Conservation (phyloP, 2,329 filamentous ascomycete genomes). For the Metarhizium humberi region DNA sequence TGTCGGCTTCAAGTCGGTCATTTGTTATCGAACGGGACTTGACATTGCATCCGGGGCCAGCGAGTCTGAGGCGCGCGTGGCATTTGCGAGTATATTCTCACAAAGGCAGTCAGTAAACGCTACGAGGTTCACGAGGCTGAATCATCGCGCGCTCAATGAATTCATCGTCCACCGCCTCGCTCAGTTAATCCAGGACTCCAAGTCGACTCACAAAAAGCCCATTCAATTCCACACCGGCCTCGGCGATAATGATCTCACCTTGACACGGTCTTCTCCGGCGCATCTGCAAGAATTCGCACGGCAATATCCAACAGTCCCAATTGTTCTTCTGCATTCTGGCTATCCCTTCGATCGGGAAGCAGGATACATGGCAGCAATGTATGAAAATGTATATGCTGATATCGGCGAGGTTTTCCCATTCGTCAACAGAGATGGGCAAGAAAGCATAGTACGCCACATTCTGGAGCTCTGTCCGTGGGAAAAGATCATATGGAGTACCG, state of each 20-base stretch:
- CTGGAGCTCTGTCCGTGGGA: slow-evolving; percentile 66
- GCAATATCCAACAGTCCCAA: slow-evolving; percentile 57
- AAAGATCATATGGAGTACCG: slow-evolving; percentile 73
- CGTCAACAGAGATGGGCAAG: slow-evolving; percentile 67
- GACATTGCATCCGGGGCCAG: slow-evolving; percentile 41
- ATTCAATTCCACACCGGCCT: slow-evolving; percentile 79
- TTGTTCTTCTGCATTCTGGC: slow-evolving; percentile 70
- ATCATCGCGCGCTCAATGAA: slow-evolving; percentile 58
- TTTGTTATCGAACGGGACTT: slow-evolving; percentile 73
- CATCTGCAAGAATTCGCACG: slow-evolving; percentile 67
- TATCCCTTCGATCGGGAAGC: slow-evolving; percentile 75
- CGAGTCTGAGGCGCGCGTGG: slow-evolving; percentile 29
- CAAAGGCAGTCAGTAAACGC: slow-evolving; percentile 6
- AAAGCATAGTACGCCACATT: slow-evolving; percentile 58
- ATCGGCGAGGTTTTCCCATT: slow-evolving; percentile 77
- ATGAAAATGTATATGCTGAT: slow-evolving; percentile 73
- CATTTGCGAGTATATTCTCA: slow-evolving; percentile 28
- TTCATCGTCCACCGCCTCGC: slow-evolving; percentile 58
- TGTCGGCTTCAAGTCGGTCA: slow-evolving; percentile 72
- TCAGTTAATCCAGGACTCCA: slow-evolving; percentile 40
- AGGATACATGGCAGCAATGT: slow-evolving; percentile 68
- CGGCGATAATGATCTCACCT: slow-evolving; percentile 67
- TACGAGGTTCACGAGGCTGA: slow-evolving; percentile 40
- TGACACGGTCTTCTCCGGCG: slow-evolving; percentile 63
- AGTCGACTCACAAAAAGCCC: slow-evolving; percentile 49